Conservation (phyloP, 169 alveolate species). For the Plasmodium cynomolgi region DNA sequence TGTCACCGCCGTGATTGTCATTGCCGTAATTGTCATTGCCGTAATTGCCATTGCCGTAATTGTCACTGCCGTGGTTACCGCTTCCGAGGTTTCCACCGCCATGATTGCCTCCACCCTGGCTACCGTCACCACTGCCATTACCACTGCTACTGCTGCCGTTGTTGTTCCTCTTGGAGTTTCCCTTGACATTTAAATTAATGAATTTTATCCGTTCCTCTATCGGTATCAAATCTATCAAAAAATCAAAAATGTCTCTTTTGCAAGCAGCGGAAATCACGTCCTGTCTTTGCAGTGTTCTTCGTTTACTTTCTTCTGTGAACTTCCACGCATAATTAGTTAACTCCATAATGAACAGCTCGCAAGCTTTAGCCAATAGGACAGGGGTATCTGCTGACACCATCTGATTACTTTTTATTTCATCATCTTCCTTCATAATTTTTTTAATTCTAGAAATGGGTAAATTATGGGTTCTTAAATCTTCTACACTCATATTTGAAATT, state of each 20-base stretch:
- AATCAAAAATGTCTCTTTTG: conserved; percentile 92
- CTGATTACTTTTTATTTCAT: conserved; percentile 91
- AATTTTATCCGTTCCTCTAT: conserved; percentile 55
- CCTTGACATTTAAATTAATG: conserved; percentile 20
- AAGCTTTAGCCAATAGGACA: conserved; percentile 95
- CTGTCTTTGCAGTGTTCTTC: conserved; percentile 93
- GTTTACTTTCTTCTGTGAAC: conserved; percentile 91
- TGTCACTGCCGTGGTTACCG: background rate
- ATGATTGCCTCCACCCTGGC: background rate
- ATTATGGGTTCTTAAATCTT: conserved; percentile 75
- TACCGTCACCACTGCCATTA: background rate
- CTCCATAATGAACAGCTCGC: conserved; percentile 96
- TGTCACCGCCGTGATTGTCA: background rate
- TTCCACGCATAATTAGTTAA: conserved; percentile 94
- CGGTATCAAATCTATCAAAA: conserved; percentile 87
- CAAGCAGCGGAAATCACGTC: conserved; percentile 88
- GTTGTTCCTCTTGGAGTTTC: conserved; percentile 6
- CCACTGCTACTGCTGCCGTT: background rate
- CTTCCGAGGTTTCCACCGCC: background rate
- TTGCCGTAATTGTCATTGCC: background rate
- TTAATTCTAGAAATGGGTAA: conserved; percentile 96
- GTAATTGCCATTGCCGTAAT: background rate
- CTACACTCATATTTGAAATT: conserved; percentile 31
- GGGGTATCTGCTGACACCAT: conserved; percentile 97
- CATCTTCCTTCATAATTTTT: conserved; percentile 96